Base-by-base conservation (phyloP, 345 rosid genomes). In the Pistacia integerrima region DNA sequence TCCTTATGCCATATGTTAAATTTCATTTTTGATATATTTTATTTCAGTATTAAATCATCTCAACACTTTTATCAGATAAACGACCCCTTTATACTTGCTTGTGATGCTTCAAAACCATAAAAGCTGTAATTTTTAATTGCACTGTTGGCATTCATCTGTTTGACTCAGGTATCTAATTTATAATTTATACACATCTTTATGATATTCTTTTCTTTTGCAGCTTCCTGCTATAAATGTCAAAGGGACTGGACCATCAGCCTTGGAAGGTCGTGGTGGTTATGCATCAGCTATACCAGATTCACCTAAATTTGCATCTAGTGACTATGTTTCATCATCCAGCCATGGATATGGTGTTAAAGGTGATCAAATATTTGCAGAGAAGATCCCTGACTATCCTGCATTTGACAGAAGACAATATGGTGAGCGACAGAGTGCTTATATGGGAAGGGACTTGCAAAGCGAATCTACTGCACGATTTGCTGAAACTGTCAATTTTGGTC, bases 211-310 rank as follows among this genome's bases (percentile, higher is more conserved):
- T 18, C 46, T 82, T 57, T 46, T 69, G 13, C 68, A 87, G 92
- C 83, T 80, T 56, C 74, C 92, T 61, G 79, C 90, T 52, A 70
- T 82, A 77, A 88, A 75, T 77, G 76, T 82, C 57, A 90, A 88
- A 79, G 88, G 81, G 30, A 76, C 87, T 68, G 90, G 87, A 74
- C 64, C 85, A 61, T 83, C 94, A 20, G 84, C 84, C 74, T 72
- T 93, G 80, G 99, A 92, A 60, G 87, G 83, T 74, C 97, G 93
- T 72, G 84, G 92, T 4, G 87, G 84, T 77, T 96, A 93, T 82
- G 72, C 88, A 41, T 88, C 97, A 33, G 76, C 90, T 73, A 33
- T 87, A 22, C 63, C 90, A 14, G 94, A 91, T 77, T 93, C 99
- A 30, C 97, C 99, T 0, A 95, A 93, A 78, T 93, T 83, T 87